phyloP scores from a whole-genome alignment of 768 basidiomycete genomes.

The Auricularia auricula-judae region DNA sequence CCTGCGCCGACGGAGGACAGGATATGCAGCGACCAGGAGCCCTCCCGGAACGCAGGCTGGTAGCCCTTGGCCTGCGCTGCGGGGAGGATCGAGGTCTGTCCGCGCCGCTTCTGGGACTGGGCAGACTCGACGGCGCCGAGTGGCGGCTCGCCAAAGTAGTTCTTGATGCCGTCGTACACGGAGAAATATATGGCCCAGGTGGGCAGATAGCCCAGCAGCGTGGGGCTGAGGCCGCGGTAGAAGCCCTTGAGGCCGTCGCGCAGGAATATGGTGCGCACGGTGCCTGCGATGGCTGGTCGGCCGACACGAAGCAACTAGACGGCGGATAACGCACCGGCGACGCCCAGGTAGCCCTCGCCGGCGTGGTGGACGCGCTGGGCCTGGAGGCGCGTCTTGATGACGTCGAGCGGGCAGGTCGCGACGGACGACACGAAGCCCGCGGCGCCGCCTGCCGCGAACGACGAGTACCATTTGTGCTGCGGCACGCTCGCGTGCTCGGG shows the following conservation, averaged over 20 bases:
- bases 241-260: conserved; percentile 77
- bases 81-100: conserved; percentile 42
- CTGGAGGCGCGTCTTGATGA: conserved; percentile 94
- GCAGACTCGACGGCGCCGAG: conserved; percentile 22
- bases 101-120: conserved; percentile 6
- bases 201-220: conserved; percentile 90
- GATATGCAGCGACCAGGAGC: conserved; percentile 82
- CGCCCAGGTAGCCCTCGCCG: conserved; percentile 64
- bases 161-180: conserved; percentile 94
- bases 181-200: conserved; percentile 99
- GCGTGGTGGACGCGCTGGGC: conserved; percentile 73
- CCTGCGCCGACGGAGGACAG: conserved; percentile 94
- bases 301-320: conserved; percentile 6
- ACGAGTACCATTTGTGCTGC: conserved; percentile 1
- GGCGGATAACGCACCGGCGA: conserved; percentile 42
- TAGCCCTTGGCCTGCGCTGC: conserved; percentile 81
- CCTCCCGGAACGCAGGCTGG: conserved; percentile 68
- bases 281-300: conserved; percentile 30
- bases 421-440: conserved; percentile 88
- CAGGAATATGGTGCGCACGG: conserved; percentile 41
- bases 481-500: no score
- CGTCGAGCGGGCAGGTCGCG: conserved; percentile 94
- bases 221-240: conserved; percentile 96
- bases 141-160: conserved; percentile 58
- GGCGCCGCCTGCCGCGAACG: conserved; percentile 67